Evolutionary conservation across 2,329 filamentous ascomycete species (phyloP), one percentile per base, ranked within the genome.

Genomic region (Fusarium nygamai): DNA sequence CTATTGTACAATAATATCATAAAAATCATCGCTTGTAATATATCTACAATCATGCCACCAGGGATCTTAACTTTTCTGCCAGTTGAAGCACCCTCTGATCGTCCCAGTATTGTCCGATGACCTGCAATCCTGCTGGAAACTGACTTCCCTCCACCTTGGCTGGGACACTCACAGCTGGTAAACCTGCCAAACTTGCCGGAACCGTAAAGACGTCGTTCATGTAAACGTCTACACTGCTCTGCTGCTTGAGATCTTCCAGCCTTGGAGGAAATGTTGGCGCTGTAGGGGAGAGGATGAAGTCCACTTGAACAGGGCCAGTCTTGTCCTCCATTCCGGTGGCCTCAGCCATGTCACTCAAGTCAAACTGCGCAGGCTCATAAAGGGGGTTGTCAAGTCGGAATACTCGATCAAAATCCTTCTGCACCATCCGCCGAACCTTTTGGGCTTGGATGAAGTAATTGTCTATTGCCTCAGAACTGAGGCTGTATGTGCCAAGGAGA

Each of bases 391-490:
- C 84, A 48, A 90, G 83, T 22, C 84, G 82, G 80, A 99, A 98
- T 1, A 94, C 91, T 5, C 88, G 84, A 82, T 98, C 91, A 81
- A 99, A 99, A 79, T 99, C 96, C 39, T 86, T 85, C 80, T 96
- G 92, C 5, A 99, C 94, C 24, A 97, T 86, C 62, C 94, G 89
- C 3, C 96, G 92, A 44, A 98, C 90, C 74, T 92, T 92, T 83
- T 99, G 96, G 51, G 96, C 96, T 81, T 98, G 93, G 71, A 98
- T 90, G 79, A 99, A 99, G 83, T 98, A 98, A 81, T 98, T 99
- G 82, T 98, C 93, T 79, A 97, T 96, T 16, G 95, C 95, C 70
- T 93, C 91, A 1, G 96, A 95, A 82, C 94, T 97, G 60, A 99
- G 88, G 46, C 92, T 95, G 81, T 98, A 98, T 0, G 95, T 92